Evolutionary conservation across 2,329 filamentous ascomycete species (phyloP).

Genomic region (Fusarium concolor): DNA sequence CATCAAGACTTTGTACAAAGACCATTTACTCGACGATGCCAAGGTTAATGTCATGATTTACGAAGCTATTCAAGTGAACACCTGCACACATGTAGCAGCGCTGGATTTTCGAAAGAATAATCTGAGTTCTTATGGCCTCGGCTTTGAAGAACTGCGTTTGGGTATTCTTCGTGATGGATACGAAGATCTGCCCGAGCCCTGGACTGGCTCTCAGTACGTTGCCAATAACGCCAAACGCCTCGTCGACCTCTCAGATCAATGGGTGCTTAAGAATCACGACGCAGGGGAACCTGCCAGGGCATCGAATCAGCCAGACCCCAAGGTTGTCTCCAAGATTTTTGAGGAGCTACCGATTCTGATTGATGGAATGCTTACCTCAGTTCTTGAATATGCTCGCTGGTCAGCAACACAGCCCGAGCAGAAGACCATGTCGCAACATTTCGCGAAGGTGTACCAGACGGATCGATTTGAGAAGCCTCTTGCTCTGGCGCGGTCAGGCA

Average conservation of each 20-base stretch:
- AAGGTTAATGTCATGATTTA: slow-evolving; percentile 67
- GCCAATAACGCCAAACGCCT: slow-evolving; percentile 72
- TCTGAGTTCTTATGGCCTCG: slow-evolving; percentile 77
- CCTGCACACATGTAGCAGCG: slow-evolving; percentile 67
- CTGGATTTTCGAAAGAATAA: slow-evolving; percentile 80
- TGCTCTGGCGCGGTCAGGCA: slow-evolving; percentile 64
- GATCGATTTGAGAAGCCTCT: slow-evolving; percentile 66
- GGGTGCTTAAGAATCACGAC: slow-evolving; percentile 62
- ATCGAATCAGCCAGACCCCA: slow-evolving; percentile 52
- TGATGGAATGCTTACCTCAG: slow-evolving; percentile 65
- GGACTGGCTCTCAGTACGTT: slow-evolving; percentile 79
- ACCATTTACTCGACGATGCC: slow-evolving; percentile 66
- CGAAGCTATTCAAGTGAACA: slow-evolving; percentile 75
- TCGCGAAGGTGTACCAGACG: slow-evolving; percentile 60
- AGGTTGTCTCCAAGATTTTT: slow-evolving; percentile 59
- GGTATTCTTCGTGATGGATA: slow-evolving; percentile 74
- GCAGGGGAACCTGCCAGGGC: slow-evolving; percentile 49
- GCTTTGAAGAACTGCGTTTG: slow-evolving; percentile 72
- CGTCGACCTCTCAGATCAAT: slow-evolving; percentile 67
- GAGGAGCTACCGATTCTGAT: slow-evolving; percentile 63
- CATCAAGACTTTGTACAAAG: slow-evolving; percentile 77
- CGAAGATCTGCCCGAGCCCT: slow-evolving; percentile 79
- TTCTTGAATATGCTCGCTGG: slow-evolving; percentile 66
- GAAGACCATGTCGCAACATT: slow-evolving; percentile 58
- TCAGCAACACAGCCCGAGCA: slow-evolving; percentile 58